Evolutionary conservation across 2,329 filamentous ascomycete genomes (phyloP), one percentile per base, ranked within the genome.

Genomic region (Colletotrichum endophyticum): DNA sequence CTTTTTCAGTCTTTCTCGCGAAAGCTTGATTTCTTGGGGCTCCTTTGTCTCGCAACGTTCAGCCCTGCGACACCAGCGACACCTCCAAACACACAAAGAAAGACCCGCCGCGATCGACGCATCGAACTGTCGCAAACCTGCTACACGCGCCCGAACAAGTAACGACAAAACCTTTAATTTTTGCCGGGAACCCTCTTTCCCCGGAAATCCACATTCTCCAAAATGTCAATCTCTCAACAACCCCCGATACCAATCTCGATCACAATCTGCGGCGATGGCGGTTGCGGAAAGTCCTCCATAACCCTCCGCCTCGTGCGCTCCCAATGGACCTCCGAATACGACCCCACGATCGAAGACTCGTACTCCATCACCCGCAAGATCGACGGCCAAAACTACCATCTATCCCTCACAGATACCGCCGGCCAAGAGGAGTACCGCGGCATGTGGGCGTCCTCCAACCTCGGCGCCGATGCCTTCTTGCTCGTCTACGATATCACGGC

Each of bases 401-500:
- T 97, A 44, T 89, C 91, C 66, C 90, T 97, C 66, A 96, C 94
- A 76, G 95, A 97, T 87, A 96, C 95, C 2, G 95, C 95, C 30
- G 95, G 95, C n/a, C 95, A 97, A 84, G 95, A 97, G 86, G 95
- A 97, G 86, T 97, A 97, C 87, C 93, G 95, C 79, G 93, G 94
- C 80, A 95, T 97, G 88, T 97, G 95, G 95, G 94, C 94, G 2
- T 90, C 92, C 39, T 93, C 93, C 28, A 96, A 96, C 84, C 91
- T 96, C 19, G 90, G 92, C 82, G 94, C 94, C 77, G 95, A 97
- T 83, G 95, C 95, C 78, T 97, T 96, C 86, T 89, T 97, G 27
- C 91, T 97, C 80, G 95, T 97, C 80, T 97, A 97, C 90, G 95
- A 97, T 86, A 96, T 97, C 85, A 97, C 95, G 2, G 91, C 91